These are phyloP conservation scores for Eucalyptus polyanthemos DNA, from an alignment of 345 rosid species.

Conservation along the genomic window DNA sequence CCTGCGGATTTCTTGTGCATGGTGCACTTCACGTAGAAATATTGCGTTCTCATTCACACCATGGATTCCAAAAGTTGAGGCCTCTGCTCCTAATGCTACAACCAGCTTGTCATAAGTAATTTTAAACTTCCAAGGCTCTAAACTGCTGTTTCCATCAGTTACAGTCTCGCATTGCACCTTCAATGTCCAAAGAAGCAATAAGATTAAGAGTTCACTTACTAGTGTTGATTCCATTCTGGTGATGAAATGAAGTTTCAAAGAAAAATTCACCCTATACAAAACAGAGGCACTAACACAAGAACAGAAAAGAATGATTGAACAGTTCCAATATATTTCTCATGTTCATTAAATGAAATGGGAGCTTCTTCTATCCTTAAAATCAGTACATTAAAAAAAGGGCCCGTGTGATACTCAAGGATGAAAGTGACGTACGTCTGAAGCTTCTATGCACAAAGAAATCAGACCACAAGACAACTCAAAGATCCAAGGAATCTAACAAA, in stretches of 20 bases:
- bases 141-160: constrained; percentile 35
- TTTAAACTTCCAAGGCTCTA: constrained; percentile 69
- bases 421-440: background rate
- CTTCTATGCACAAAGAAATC: background rate
- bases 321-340: background rate
- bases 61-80: constrained; percentile 73
- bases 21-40: constrained; percentile 85
- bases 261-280: background rate
- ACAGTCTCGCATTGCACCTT: constrained; percentile 83
- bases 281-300: background rate
- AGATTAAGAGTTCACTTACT: background rate
- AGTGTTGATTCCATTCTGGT: background rate
- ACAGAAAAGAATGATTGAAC: background rate
- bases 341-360: background rate
- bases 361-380: background rate
- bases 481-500: background rate
- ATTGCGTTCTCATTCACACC: constrained; percentile 69
- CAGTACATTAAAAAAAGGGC: background rate
- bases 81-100: constrained; percentile 81
- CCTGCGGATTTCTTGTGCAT: constrained; percentile 91
- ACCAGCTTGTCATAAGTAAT: constrained; percentile 78
- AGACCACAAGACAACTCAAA: background rate
- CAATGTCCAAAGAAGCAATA: background rate
- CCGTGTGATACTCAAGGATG: background rate
- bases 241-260: background rate